Evolutionary conservation across 768 basidiomycete genomes (phyloP).

Genomic region (Tulasnella sp.): DNA sequence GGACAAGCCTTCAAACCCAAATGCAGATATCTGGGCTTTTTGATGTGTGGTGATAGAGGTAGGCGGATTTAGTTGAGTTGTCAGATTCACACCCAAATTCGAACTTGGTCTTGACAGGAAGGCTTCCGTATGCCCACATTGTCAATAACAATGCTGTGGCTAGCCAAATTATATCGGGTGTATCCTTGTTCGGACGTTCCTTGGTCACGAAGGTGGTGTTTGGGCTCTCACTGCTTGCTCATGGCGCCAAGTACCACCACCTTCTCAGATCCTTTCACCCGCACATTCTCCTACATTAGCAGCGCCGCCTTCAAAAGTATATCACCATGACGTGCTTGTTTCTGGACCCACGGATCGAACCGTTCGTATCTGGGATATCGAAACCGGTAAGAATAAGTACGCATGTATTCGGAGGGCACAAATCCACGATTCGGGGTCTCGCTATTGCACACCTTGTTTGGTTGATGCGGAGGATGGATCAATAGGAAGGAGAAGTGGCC

Average conservation of each 20-base stretch:
- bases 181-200: no score
- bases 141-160: no score
- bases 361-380: conserved; percentile 81
- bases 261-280: no score
- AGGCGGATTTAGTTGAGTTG: no score
- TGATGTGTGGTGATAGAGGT: no score
- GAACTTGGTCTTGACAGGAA: no score
- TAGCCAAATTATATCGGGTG: no score
- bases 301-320: not conserved
- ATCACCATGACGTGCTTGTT: conserved; percentile 37
- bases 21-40: no score
- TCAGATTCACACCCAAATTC: no score
- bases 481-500: conserved; percentile 60
- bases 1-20: no score
- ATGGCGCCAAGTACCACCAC: conserved; percentile 30
- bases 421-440: conserved; percentile 88
- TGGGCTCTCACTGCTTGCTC: conserved; percentile 96
- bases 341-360: conserved; percentile 90
- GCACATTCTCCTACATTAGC: conserved; percentile 2
- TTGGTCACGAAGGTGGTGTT: conserved; percentile 90
- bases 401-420: conserved; percentile 92
- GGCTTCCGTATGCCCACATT: no score
- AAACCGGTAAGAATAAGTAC: conserved; percentile 68
- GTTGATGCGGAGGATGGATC: conserved; percentile 61
- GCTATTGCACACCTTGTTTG: conserved; percentile 91